Base-by-base conservation (phyloP, 2,329 filamentous ascomycete genomes). In the Penicillium sp. region DNA sequence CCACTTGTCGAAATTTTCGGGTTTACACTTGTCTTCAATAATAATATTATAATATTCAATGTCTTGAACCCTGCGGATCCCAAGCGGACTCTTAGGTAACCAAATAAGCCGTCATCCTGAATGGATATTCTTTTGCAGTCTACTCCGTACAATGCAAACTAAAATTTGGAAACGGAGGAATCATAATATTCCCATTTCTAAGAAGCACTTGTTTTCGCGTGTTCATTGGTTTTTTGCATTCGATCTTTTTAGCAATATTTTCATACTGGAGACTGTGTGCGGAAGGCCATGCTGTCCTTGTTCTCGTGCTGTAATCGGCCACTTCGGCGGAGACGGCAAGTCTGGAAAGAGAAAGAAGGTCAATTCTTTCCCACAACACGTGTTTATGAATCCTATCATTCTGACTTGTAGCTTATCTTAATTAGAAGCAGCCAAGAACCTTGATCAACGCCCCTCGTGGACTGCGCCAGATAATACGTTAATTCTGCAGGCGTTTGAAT, bases 401-500 rank as follows among this genome's bases (percentile, higher is more conserved):
- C 40, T 56, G 8, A 38, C 35, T 17, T 38, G 37, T 30, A 35
- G 28, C 28, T 15, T 45, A 26, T 26, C 15, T 8, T 8, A 37
- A 26, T 17, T 28, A 59, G 67, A 66, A 49, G 51, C 58, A 30
- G 73, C 68, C 12, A 59, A 68, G 22, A 50, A 68, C 37, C 61
- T 75, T 44, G 69, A 75, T 53, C 60, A 68, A 24, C 61, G 72
- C 3, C 67, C 72, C 38, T 75, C 75, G 64, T 77, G 75, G 75
- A 63, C 68, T 53, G 67, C 70, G 4, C 67, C 72, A 10, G 73
- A 78, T 49, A 78, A 78, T 56, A 59, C 64, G 17, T 84, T 86
- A 56, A 85, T 92, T 76, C 83, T 92, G 66, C 88, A 91, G 75
- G 85, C 82, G 9, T 92, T 91, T 72, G 90, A 92, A 79, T 92